Conservation (phyloP, 2,329 filamentous ascomycete species). For the Colletotrichum noveboracense region DNA sequence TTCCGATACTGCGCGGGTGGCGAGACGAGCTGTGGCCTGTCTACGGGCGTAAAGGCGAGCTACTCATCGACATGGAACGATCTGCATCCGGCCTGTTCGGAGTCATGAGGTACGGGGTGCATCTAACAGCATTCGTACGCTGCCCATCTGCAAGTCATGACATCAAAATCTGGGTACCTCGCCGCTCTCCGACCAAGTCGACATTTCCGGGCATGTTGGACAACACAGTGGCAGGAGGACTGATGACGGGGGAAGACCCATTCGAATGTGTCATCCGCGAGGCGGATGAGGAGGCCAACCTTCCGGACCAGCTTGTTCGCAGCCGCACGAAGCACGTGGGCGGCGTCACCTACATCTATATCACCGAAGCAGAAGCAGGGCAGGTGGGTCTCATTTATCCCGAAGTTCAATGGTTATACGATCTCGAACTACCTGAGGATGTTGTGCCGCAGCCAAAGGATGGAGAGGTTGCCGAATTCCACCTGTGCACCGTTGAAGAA, state of each 20-base stretch:
- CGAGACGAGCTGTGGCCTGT: slow-evolving; percentile 82
- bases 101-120: slow-evolving; percentile 78
- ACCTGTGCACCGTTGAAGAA: slow-evolving; percentile 78
- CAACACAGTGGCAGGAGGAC: slow-evolving; percentile 87
- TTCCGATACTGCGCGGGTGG: slow-evolving; percentile 80
- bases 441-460: slow-evolving; percentile 80
- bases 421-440: slow-evolving; percentile 76
- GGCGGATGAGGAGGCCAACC: slow-evolving; percentile 84
- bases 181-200: slow-evolving; percentile 76
- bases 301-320: slow-evolving; percentile 74
- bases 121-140: slow-evolving; percentile 77
- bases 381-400: slow-evolving; percentile 86
- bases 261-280: slow-evolving; percentile 87
- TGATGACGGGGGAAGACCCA: slow-evolving; percentile 80
- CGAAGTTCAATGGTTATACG: slow-evolving; percentile 90
- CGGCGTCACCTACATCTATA: slow-evolving; percentile 83
- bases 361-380: slow-evolving; percentile 79
- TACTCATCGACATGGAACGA: slow-evolving; percentile 81
- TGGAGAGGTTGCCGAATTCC: slow-evolving; percentile 87
- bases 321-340: slow-evolving; percentile 64
- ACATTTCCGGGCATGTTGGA: slow-evolving; percentile 94
- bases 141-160: slow-evolving; percentile 48
- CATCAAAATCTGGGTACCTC: slow-evolving; percentile 84
- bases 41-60: slow-evolving; percentile 66
- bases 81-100: slow-evolving; percentile 77